Conservation (phyloP, 2,329 filamentous ascomycete species). For the Fusarium sp. region DNA sequence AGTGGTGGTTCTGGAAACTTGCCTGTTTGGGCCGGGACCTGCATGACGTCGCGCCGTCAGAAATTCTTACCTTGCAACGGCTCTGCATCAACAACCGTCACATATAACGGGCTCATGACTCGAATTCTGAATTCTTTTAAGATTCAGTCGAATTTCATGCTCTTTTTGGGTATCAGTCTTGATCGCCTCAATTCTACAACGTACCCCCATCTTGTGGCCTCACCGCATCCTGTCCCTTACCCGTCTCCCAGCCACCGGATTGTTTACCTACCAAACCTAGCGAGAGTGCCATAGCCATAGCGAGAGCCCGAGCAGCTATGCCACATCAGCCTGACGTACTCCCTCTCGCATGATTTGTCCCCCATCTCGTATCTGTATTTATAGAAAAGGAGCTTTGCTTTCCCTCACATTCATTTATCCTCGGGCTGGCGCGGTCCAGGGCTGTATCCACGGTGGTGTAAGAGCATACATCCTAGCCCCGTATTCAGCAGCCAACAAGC, state of each 20-base stretch:
- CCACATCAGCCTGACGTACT: conserved; percentile 24
- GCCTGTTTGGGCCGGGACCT: conserved; percentile 23
- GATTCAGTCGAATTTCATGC: not conserved
- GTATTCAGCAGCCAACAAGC: conserved; percentile 21
- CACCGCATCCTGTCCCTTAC: conserved; percentile 10
- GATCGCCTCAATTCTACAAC: not conserved
- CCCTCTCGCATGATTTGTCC: conserved; percentile 8
- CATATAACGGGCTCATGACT: not conserved
- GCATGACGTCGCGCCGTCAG: conserved; percentile 33
- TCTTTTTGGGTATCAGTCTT: not conserved
- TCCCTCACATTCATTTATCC: not conserved
- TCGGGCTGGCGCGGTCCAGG: conserved; percentile 8
- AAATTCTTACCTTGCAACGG: conserved; percentile 14
- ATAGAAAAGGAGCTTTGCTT: not conserved
- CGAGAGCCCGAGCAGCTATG: conserved; percentile 25
- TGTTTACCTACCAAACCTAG: conserved; percentile 32
- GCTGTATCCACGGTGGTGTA: conserved; percentile 25
- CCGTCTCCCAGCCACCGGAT: conserved; percentile 44
- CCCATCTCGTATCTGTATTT: not conserved
- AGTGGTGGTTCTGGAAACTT: conserved; percentile 19
- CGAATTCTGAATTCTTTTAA: not conserved
- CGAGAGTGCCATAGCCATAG: not conserved
- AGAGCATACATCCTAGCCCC: not conserved
- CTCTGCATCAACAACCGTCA: not conserved
- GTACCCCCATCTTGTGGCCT: conserved; percentile 8